Evolutionary conservation across 208 protist species (phyloP), one percentile per base, ranked within the genome.

Genomic region (Acanthamoeba castellanii): DNA sequence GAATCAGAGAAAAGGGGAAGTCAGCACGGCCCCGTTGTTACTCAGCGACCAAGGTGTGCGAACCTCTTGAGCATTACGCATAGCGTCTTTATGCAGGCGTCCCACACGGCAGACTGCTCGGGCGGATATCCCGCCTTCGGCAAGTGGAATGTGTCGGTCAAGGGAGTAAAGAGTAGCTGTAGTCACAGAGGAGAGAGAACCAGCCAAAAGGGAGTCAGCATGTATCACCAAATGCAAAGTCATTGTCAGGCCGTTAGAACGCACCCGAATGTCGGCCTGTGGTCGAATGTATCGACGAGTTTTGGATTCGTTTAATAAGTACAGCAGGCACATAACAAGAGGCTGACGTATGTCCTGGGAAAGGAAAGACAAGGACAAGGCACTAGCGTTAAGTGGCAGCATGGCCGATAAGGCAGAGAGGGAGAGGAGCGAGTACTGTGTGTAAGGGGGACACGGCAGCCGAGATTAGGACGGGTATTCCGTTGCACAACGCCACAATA

Each of bases 211-310:
- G n/a, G 25, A 57, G 85, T 61, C 16, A n/a, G 16, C 32, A 59
- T 4, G 30, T 18, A 0, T 34, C 30, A 66, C 25, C 59, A 66
- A 66, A 30, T 30, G 27, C 25, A 32, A 66, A 14, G 59, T 11
- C 59, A 25, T 14, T 11, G 22, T 9, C 45, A 37, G 7, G 20
- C n/a, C 13, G 25, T 14, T 16, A 50, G 20, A 47, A 37, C 64
- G 37, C 18, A 94, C 90, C 66, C 90, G 9, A 20, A 82, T 76
- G 45, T 94, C 90, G 52, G 30, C n/a, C 6, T 82, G 30, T 14
- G 90, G 90, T 34, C 90, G 90, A 32, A 94, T 84, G 37, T 84
- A 94, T 57, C n/a, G 34, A 4, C 90, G 61, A n/a, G 42, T 94
- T 32, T 30, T n/a, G 66, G 90, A 32, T 18, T 84, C 72, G 22